These are phyloP conservation scores for Hypoxylon sp. DNA, from an alignment of 2,329 filamentous ascomycete genomes.

Conservation along the genomic window DNA sequence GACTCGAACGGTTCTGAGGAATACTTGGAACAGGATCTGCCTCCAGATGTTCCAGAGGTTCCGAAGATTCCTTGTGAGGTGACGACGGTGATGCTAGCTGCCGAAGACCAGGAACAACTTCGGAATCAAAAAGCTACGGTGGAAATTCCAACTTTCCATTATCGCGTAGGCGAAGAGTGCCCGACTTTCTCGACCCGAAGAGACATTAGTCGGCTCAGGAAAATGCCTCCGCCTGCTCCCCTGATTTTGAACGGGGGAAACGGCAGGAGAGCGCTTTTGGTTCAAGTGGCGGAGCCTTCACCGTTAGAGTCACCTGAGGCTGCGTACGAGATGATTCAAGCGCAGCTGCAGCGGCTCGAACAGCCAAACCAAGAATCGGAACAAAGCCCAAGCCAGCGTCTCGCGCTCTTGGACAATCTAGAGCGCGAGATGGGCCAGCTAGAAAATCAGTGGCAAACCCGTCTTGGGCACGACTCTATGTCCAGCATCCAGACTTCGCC, in stretches of 20 bases:
- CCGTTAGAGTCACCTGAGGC: conserved; percentile 61
- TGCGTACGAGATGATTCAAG: conserved; percentile 59
- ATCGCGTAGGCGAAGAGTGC: conserved; percentile 64
- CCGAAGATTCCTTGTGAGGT: conserved; percentile 48
- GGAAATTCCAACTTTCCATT: conserved; percentile 55
- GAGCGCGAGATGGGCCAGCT: conserved; percentile 69
- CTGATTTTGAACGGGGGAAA: conserved; percentile 56
- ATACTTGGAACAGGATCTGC: background rate
- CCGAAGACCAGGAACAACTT: conserved; percentile 40
- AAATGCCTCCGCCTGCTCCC: conserved; percentile 64
- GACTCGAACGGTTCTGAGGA: conserved; percentile 27
- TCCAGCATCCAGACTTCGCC: conserved; percentile 54
- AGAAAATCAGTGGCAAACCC: conserved; percentile 65
- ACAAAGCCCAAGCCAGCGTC: conserved; percentile 52
- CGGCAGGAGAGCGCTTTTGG: conserved; percentile 53
- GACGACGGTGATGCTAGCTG: conserved; percentile 55
- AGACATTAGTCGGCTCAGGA: conserved; percentile 54
- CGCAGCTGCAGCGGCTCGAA: conserved; percentile 60
- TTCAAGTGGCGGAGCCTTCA: conserved; percentile 59
- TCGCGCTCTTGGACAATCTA: conserved; percentile 63
- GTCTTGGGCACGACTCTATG: conserved; percentile 59
- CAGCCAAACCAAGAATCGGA: conserved; percentile 47
- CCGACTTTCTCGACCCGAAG: conserved; percentile 66
- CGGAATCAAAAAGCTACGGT: conserved; percentile 34
- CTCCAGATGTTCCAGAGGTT: background rate